Evolutionary conservation across 768 basidiomycete species (phyloP).

Genomic region (Tylopilus plumbeoviolaceoides): DNA sequence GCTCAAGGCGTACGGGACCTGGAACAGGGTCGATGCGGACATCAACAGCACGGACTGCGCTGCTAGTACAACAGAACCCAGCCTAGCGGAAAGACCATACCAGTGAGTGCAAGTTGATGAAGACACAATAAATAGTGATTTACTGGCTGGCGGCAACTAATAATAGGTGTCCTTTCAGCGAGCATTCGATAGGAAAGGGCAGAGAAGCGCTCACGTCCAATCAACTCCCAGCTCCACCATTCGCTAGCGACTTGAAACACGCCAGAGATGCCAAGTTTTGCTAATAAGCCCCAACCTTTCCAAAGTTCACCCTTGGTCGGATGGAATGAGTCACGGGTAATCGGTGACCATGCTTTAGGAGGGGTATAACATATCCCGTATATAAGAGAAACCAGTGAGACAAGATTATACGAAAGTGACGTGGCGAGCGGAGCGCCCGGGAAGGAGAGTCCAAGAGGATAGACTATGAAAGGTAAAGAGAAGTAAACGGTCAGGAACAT

Average conservation of each 20-base stretch:
- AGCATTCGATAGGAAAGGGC: not conserved
- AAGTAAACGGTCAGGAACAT: not conserved
- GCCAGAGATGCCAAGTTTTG: constrained; percentile 78
- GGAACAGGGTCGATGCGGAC: constrained; percentile 72
- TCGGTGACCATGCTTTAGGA: constrained; percentile 72
- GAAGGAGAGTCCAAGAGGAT: constrained; percentile 76
- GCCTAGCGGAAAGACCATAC: constrained; percentile 36
- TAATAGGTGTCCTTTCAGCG: not conserved
- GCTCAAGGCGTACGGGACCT: constrained; percentile 78
- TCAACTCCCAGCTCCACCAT: constrained; percentile 97
- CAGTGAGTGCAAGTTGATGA: not conserved
- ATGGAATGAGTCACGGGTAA: constrained; percentile 17
- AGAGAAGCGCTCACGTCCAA: constrained; percentile 39
- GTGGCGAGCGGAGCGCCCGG: constrained; percentile 91
- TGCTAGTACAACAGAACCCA: constrained; percentile 80
- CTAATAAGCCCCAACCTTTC: constrained; percentile 60
- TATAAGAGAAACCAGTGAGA: constrained; percentile 54
- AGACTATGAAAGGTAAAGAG: constrained; percentile 16
- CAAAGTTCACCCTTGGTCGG: constrained; percentile 65
- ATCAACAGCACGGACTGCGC: constrained; percentile 84
- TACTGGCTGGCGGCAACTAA: constrained; percentile 56
- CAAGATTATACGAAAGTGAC: constrained; percentile 85
- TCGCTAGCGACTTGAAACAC: constrained; percentile 80
- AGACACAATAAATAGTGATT: constrained; percentile 2
- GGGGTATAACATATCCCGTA: constrained; percentile 58